A percentile compares a stretch with the other conserved stretches of the same genome.
These are phyloP conservation scores for Rhodosporidiobolus odoratus DNA, from an alignment of 768 basidiomycete species.

Conservation along the genomic window DNA sequence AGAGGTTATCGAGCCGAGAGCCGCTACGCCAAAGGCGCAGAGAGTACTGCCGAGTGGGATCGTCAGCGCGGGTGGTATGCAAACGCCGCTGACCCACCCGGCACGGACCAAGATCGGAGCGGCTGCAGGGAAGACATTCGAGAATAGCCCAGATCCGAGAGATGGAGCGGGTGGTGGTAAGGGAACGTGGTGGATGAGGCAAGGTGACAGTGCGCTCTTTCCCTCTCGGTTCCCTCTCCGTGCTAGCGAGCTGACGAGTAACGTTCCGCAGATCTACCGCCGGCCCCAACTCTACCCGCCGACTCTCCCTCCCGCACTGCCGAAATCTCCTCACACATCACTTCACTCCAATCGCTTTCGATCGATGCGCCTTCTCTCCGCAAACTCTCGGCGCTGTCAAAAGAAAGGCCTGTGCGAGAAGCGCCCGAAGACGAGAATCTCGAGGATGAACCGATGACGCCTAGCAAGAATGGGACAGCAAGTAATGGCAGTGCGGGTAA, in stretches of 20 bases:
- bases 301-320: slow-evolving; percentile 2
- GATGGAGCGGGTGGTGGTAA: neutral
- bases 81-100: slow-evolving; percentile 15
- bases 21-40: neutral
- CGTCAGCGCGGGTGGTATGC: neutral
- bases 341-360: neutral
- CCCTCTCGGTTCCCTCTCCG: neutral
- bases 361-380: neutral
- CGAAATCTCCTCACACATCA: slow-evolving; percentile 10
- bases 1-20: no score
- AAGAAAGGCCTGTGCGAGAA: slow-evolving; percentile 37
- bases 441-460: neutral
- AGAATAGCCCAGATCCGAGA: slow-evolving; percentile 32
- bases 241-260: neutral
- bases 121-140: slow-evolving; percentile 3
- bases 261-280: neutral
- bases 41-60: neutral
- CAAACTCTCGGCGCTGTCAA: slow-evolving; percentile 16
- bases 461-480: neutral
- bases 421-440: slow-evolving; percentile 13
- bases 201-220: slow-evolving; percentile 14
- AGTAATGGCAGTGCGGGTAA: neutral
- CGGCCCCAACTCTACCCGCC: neutral
- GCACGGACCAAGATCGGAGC: neutral
- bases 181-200: slow-evolving; percentile 27